A percentile compares a stretch with the other conserved stretches of the same genome.
Evolutionary conservation across 768 basidiomycete species (phyloP).

Genomic region (Leccinum uliginosum): DNA sequence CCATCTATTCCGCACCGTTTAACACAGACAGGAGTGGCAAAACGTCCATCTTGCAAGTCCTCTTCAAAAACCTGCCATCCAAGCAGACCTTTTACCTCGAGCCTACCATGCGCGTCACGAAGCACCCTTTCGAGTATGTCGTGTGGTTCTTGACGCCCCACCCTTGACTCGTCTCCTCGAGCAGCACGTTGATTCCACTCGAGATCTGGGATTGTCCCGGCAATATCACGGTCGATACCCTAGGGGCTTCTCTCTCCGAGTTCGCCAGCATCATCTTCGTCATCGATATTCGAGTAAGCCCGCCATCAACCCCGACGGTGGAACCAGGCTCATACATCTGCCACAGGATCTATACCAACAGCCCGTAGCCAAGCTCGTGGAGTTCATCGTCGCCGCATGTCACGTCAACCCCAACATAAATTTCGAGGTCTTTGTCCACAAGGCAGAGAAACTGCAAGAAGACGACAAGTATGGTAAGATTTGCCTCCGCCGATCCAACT

Average conservation of each 20-base stretch:
- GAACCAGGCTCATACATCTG: slow-evolving; percentile 2
- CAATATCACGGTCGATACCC: slow-evolving; percentile 73
- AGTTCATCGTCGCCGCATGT: slow-evolving; percentile 75
- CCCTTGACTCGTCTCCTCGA: neutral
- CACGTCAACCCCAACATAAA: slow-evolving; percentile 70
- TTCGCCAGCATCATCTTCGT: slow-evolving; percentile 90
- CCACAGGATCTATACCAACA: slow-evolving; percentile 77
- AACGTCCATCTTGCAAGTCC: slow-evolving; percentile 83
- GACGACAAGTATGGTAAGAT: slow-evolving; percentile 83
- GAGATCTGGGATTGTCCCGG: slow-evolving; percentile 97
- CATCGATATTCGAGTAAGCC: slow-evolving; percentile 84
- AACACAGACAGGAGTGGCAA: slow-evolving; percentile 71
- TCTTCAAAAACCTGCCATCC: slow-evolving; percentile 80
- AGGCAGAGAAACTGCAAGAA: slow-evolving; percentile 86
- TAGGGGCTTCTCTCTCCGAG: slow-evolving; percentile 68
- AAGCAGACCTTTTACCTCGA: slow-evolving; percentile 91
- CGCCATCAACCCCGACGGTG: neutral
- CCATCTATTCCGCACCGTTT: neutral
- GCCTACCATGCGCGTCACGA: slow-evolving; percentile 72
- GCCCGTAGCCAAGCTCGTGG: slow-evolving; percentile 75
- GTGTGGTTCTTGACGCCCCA: neutral
- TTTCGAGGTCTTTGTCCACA: slow-evolving; percentile 93
- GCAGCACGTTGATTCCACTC: slow-evolving; percentile 85
- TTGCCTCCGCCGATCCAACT: neutral
- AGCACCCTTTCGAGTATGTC: slow-evolving; percentile 77